These are phyloP conservation scores for Zizania latifolia DNA, from an alignment of 176 grass and related monocot species.

Conservation along the genomic window DNA sequence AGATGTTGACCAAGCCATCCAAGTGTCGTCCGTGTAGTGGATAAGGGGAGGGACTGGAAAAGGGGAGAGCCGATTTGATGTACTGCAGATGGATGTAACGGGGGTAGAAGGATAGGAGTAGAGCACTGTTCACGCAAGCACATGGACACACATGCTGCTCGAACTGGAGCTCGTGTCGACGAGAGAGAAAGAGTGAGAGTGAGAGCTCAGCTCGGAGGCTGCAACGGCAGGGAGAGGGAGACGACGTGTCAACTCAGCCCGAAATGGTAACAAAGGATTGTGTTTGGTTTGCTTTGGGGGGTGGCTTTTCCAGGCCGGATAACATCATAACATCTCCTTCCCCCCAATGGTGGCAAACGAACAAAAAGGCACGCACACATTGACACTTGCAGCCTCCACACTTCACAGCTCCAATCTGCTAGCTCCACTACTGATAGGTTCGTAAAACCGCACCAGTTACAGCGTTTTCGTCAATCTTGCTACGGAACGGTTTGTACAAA, in stretches of 20 bases:
- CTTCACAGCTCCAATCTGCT: too few relatives aligned
- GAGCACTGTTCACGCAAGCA: slow-evolving; percentile 28
- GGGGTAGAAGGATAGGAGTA: neutral
- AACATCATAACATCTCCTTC: neutral
- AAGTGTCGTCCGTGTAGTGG: slow-evolving; percentile 11
- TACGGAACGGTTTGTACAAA: too few relatives aligned
- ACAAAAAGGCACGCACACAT: too few relatives aligned
- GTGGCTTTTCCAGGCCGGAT: neutral
- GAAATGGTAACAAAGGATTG: slow-evolving; percentile 32
- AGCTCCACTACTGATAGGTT: too few relatives aligned
- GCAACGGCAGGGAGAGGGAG: too few relatives aligned
- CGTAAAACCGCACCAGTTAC: too few relatives aligned
- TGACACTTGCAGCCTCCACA: too few relatives aligned
- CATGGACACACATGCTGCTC: too few relatives aligned
- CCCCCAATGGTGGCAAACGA: neutral
- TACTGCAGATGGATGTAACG: neutral
- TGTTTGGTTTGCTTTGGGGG: neutral
- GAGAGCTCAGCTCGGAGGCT: too few relatives aligned
- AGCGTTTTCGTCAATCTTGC: too few relatives aligned
- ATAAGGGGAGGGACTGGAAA: neutral
- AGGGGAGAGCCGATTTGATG: neutral
- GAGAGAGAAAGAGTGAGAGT: too few relatives aligned
- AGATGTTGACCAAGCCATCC: neutral
- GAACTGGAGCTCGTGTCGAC: neutral
- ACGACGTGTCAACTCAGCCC: slow-evolving; percentile 24